Evolutionary conservation across 2,329 filamentous ascomycete species (phyloP), one percentile per base, ranked within the genome.

Genomic region (Didymella segeticola): DNA sequence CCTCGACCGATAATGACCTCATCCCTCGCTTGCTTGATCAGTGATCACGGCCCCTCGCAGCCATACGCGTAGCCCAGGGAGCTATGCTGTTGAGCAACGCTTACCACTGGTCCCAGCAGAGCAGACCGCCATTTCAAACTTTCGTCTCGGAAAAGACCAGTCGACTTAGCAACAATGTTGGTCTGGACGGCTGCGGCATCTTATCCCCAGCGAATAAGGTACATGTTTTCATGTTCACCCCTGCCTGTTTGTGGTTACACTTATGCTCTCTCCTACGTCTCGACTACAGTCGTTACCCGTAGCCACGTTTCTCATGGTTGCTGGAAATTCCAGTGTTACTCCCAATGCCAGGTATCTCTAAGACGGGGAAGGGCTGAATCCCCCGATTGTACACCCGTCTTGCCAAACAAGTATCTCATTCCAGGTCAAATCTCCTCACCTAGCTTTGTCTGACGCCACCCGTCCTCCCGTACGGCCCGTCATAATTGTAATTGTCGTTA

Each of bases 381-480:
- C 54, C 46, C 58, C 58, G 56, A 43, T 59, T 53, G 61, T 70
- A 45, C 59, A 43, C 60, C 58, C 54, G 56, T 45, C 43, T 47
- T 47, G 47, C 58, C 57, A 54, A 61, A 60, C 47, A 58, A 64
- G 50, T 43, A 60, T 53, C 43, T 58, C 64, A 68, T 68, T 70
- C 64, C 66, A 66, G 59, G 47, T 51, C 38, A 57, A 53, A 56
- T 60, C 54, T 62, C 60, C 49, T 63, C 57, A 65, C 54, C 57
- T 61, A 57, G 56, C 42, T 59, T 48, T 63, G 56, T 64, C 57
- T 58, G 53, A 64, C 59, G 53, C 56, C 60, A 66, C 59, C 69
- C 71, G 70, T 66, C 66, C 63, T 65, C 63, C 70, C 71, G 69
- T 54, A 51, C 70, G 69, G 69, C 56, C 69, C 69, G 71, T 67